Percentiles rank a stretch among this genome's conserved stretches.
Conservation (phyloP, 75 land plant species). For the Ceratopteris richardii region DNA sequence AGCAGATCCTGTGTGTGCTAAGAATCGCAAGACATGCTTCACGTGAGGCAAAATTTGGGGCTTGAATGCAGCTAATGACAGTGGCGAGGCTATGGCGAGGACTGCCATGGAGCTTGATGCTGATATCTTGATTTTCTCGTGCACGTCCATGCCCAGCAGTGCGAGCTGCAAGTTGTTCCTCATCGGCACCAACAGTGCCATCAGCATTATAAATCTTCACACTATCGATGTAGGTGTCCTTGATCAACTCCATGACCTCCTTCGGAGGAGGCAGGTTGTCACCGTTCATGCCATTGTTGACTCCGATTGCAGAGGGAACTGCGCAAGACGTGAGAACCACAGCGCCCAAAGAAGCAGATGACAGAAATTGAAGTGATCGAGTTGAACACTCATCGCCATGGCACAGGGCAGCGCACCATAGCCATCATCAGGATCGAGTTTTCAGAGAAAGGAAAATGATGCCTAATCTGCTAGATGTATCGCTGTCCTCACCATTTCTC, state of each 20-base stretch:
- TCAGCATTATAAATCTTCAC: constrained; percentile 65
- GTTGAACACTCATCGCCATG: too few species aligned
- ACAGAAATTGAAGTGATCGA: too few species aligned
- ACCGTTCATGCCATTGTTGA: too few species aligned
- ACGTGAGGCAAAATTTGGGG: constrained; percentile 5
- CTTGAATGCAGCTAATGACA: constrained; percentile 12
- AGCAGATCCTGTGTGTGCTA: constrained; percentile 26
- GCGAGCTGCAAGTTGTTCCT: constrained; percentile 18
- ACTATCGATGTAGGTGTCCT: constrained; percentile 39
- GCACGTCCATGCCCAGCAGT: background rate
- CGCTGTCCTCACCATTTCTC: too few species aligned
- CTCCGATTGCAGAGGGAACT: constrained; percentile 68
- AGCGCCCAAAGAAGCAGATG: too few species aligned
- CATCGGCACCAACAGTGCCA: constrained; percentile 14
- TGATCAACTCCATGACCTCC: constrained; percentile 45
- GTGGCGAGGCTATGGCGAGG: constrained; percentile 15
- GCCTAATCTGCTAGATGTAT: too few species aligned
- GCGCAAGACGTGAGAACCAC: too few species aligned
- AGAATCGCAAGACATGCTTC: constrained; percentile 27
- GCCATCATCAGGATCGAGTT: too few species aligned
- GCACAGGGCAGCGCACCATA: too few species aligned
- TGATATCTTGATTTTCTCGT: constrained; percentile 10
- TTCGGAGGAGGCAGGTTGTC: constrained; percentile 75
- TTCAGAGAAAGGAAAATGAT: too few species aligned
- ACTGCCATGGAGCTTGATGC: constrained; percentile 17